Percentiles rank a stretch among this genome's conserved stretches.
phyloP scores from a whole-genome alignment of 2,329 filamentous ascomycete species.

The Coniochaeta sp. region DNA sequence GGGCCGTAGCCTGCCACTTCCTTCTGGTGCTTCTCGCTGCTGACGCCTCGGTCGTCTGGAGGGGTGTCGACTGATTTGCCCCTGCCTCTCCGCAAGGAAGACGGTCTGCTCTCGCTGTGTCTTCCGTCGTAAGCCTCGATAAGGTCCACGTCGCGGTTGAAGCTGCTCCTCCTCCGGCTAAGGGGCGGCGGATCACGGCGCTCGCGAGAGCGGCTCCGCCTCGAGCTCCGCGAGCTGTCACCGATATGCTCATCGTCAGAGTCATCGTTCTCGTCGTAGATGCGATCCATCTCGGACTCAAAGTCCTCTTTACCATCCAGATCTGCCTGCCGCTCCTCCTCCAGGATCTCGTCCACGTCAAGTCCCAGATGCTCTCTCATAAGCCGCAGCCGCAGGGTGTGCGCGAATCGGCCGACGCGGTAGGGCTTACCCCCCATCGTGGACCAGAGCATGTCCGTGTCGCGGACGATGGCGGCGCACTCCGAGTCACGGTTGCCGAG shows the following conservation, averaged over 20 bases:
- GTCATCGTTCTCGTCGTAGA: constrained; percentile 46
- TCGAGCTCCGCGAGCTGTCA: constrained; percentile 5
- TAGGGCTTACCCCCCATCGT: constrained; percentile 88
- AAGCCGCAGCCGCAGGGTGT: constrained; percentile 82
- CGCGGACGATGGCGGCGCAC: constrained; percentile 79
- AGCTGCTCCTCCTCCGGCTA: constrained; percentile 52
- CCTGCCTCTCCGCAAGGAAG: constrained; percentile 4
- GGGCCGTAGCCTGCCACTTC: constrained; percentile 73
- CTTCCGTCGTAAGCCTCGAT: constrained; percentile 37
- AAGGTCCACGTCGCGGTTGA: constrained; percentile 68
- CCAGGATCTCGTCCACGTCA: constrained; percentile 84
- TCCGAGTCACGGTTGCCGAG: constrained; percentile 88
- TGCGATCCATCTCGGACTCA: constrained; percentile 52
- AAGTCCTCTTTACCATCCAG: constrained; percentile 47
- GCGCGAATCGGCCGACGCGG: constrained; percentile 83
- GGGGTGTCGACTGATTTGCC: constrained; percentile 9
- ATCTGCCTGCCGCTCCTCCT: constrained; percentile 66
- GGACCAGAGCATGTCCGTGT: constrained; percentile 87
- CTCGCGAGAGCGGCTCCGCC: constrained; percentile 5
- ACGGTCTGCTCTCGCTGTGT: neutral
- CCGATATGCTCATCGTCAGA: constrained; percentile 13
- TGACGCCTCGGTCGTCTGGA: constrained; percentile 45
- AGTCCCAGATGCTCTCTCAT: constrained; percentile 98
- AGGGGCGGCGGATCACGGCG: constrained; percentile 1
- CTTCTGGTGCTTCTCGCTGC: constrained; percentile 55